Base-by-base conservation (phyloP, 2,329 filamentous ascomycete genomes). In the Sporothrix curviconia region DNA sequence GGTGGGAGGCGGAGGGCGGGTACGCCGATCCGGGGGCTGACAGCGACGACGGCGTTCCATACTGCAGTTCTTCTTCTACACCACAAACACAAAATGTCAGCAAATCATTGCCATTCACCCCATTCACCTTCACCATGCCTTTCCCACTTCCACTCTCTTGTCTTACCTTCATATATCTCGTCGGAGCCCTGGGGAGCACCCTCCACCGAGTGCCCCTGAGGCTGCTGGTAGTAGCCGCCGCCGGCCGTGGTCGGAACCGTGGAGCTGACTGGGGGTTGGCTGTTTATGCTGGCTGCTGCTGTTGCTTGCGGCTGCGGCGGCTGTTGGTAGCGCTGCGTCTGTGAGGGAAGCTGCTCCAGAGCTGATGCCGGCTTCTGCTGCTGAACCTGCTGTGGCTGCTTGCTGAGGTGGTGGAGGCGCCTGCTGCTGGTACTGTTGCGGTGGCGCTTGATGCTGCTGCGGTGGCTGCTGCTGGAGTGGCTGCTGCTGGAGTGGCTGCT, bases 21-120 rank as follows among this genome's bases (percentile, higher is more conserved):
- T 74, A 68, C 6, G 51, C 40, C 15, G 55, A 57, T 5, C 55
- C 58, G 3, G 58, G 43, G 15, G 59, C 56, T 66, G 60, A 63
- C 56, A 74, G 71, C 25, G 78, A 77, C 39, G 75, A 71, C 22
- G 79, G 74, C 7, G 77, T 77, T 64, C 83, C 80, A 69, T 82
- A 83, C 61, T 84, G 81, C 70, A 83, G 81, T 30, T 55, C 46
- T 50, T 51, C 55, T 71, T 91, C 87, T 59, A n/a, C 24, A 46
- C 17, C 22, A 40, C n/a, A n/a, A 32, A 32, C 5, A 32, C 28
- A 32, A 32, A 43, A 19, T 37, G 46, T 57, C 19, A 56, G 54
- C 54, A 30, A 17, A 22, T 46, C 12, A 19, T n/a, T 25, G 3
- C 14, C 7, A n/a, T 54, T 36, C 14, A 11, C 24, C 46, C 30